Base-by-base conservation (phyloP, 371 early-diverging fungal genomes). In the Mortierella sp. region DNA sequence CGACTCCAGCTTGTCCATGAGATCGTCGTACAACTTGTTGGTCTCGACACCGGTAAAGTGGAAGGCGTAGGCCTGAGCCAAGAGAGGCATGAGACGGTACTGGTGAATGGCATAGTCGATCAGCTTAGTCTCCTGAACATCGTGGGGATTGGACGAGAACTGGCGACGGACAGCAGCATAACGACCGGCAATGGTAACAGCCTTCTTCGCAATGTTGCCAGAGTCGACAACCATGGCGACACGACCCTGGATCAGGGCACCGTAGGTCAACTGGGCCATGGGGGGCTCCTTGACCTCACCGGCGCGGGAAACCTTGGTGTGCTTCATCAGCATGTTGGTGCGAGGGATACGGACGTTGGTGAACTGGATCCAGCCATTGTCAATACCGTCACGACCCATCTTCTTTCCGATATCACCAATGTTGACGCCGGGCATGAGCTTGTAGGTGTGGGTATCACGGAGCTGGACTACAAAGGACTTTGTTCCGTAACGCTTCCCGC, bases 81-180 rank as follows among this genome's bases (percentile, higher is more conserved):
- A 90, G 70, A 97, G 89, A n/a, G 98, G 97, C 92, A 97, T 93
- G 77, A 98, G 88, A 41, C 98, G 95, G 90, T 97, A 93, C 89
- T 98, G 98, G 88, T 97, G 97, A 72, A 97, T 97, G 49, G 96
- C 93, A 78, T 98, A 98, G 86, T 98, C 97, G 63, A 98, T 89
- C 56, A 98, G 89, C 88, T 97, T 96, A 78, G 96, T 97, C 87
- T 98, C 98, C 76, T 88, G 76, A 74, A 76, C 90, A 63, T 87
- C 88, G 60, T 88, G 81, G 21, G 89, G 83, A 56, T 82, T 87
- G 72, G 90, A 88, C 74, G 80, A 85, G 84, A 98, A 98, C 89
- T 97, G 98, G 70, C 98, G 95, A 81, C 98, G 95, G 70, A 98
- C 93, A 72, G 96, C 96, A 75, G 96, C 97, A 80, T 98, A 98